Percentiles rank a stretch among this genome's conserved stretches.
Evolutionary conservation across 306 rosid species (phyloP).

Genomic region (Prinsepia uniflora): DNA sequence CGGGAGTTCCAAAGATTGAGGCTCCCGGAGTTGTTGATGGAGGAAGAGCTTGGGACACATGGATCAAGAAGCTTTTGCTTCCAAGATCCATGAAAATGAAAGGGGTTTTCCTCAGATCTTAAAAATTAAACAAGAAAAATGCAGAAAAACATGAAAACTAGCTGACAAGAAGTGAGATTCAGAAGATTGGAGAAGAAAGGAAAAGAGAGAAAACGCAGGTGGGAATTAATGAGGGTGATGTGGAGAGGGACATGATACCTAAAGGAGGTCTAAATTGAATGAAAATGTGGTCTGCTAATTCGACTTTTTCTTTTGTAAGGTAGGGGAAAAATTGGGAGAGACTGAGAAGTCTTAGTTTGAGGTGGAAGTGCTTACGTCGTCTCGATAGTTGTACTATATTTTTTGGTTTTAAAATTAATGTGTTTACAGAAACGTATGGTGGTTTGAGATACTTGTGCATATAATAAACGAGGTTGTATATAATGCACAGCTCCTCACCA

Average conservation of each 20-base stretch:
- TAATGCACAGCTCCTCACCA: constrained; percentile 30
- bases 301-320: neutral
- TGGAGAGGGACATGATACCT: constrained; percentile 28
- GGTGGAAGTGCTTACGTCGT: constrained; percentile 29
- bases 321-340: constrained; percentile 27
- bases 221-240: constrained; percentile 39
- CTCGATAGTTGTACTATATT: constrained; percentile 36
- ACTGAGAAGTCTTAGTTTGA: constrained; percentile 5
- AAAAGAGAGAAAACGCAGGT: constrained; percentile 33
- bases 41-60: constrained; percentile 37
- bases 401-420: constrained; percentile 3
- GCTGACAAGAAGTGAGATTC: neutral
- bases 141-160: neutral
- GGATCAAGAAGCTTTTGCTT: constrained; percentile 45
- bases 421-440: constrained; percentile 34
- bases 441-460: constrained; percentile 26
- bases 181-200: constrained; percentile 8
- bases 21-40: constrained; percentile 45
- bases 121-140: constrained; percentile 20
- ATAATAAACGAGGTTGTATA: constrained; percentile 21
- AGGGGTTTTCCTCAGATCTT: constrained; percentile 40
- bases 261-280: constrained; percentile 24
- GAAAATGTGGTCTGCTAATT: constrained; percentile 9
- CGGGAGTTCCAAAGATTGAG: constrained; percentile 39
- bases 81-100: constrained; percentile 60